Base-by-base conservation (phyloP, 1,139 yeast genomes). In the Ogataea hybrid region DNA sequence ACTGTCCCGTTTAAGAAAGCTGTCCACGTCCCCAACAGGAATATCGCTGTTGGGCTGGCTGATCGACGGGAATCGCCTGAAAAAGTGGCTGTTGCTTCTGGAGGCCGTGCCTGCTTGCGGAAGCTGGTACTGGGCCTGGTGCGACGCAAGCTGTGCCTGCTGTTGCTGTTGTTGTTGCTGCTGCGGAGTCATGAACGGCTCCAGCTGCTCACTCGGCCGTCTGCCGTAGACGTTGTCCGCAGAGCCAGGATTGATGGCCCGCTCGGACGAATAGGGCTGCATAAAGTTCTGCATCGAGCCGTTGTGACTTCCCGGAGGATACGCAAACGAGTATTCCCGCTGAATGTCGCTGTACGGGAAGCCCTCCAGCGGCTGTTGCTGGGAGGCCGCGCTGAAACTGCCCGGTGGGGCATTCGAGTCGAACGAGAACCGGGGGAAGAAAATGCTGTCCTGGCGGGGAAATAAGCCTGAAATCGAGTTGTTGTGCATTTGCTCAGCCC, bases 131-230 rank as follows among this genome's bases (percentile, higher is more conserved):
- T 28, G 51, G 46, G 42, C 44, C 22, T 41, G 46, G 17, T 50
- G 52, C 37, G 44, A 47, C 17, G 36, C 44, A 10, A 23, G 12
- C 35, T 28, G 51, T 46, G 42, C 42, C 28, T 41, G 47, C 28
- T 41, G 47, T 25, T 50, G 52, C 39, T 41, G 42, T 38, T 36
- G 53, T 47, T 37, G 43, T 40, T 35, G 55, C 41, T 47, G 51
- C 43, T 32, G 48, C 30, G n/a, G 55, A 39, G 71, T 64, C 39
- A 67, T 59, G 47, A 70, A 71, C 2, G 75, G 71, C 39, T 71
- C 75, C 34, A 70, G 44, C 38, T 69, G 75, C 49, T 70, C 75
- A 37, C 73, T 67, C 15, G 69, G 71, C 37, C 74, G 57, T 45
- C 75, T 58, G 16, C 46, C 48, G 20, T 55, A 48, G 43, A 60